These are phyloP conservation scores for Trichoderma endophyticum DNA, from an alignment of 2,329 filamentous ascomycete genomes.

Conservation along the genomic window DNA sequence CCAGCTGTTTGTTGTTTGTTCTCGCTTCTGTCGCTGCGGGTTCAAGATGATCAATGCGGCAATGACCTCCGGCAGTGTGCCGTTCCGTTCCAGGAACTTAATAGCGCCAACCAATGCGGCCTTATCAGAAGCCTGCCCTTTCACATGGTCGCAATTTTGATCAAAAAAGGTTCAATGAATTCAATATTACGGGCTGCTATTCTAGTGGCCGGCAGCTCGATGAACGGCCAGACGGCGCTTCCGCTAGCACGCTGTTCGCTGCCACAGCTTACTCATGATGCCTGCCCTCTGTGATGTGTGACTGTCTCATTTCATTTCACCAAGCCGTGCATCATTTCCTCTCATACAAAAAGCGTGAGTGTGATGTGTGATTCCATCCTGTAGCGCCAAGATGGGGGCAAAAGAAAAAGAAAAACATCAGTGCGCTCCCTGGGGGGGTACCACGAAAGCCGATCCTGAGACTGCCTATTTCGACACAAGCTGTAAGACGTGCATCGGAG, in stretches of 20 bases:
- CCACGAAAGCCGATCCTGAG: not conserved
- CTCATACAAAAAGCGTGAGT: not conserved
- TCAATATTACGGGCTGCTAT: not conserved
- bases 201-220: not conserved
- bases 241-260: not conserved
- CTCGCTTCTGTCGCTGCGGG: not conserved
- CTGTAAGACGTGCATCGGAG: not conserved
- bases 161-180: not conserved
- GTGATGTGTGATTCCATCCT: not conserved
- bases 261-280: constrained; percentile 1
- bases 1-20: not conserved
- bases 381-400: not conserved
- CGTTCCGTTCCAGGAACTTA: not conserved
- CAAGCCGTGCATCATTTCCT: not conserved
- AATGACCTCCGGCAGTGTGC: constrained; percentile 3
- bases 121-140: not conserved
- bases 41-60: constrained; percentile 9
- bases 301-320: not conserved
- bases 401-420: not conserved
- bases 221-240: not conserved
- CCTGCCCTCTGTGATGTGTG: not conserved
- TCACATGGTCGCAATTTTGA: not conserved
- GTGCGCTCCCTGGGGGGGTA: not conserved
- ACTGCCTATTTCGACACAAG: not conserved
- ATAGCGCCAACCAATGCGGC: not conserved